Base-by-base conservation (phyloP, 345 rosid genomes). In the Salix dunnii region DNA sequence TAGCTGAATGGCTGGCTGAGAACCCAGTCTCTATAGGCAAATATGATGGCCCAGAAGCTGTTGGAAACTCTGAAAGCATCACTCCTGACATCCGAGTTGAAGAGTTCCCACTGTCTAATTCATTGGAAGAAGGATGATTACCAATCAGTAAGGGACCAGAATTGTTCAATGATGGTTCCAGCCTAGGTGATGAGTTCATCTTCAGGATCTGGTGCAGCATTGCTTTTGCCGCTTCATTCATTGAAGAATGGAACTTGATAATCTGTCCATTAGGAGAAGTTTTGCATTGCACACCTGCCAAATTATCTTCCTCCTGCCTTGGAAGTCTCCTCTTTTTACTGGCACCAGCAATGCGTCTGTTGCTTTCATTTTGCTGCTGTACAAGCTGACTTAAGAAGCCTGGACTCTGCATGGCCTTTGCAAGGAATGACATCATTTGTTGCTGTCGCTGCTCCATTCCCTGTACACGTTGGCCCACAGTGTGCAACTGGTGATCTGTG, bases 381-480 rank as follows among this genome's bases (percentile, higher is more conserved):
- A 96, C 93, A 88, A 96, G 90, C 78, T 96, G 99, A 60, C 92
- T 89, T 63, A 96, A 86, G 86, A 96, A 96, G 78, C 91, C 94
- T 53, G 98, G 99, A 79, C 91, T 93, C 85, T 92, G 97, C 55
- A 93, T 91, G 68, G 98, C 99, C 85, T 92, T 96, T 11, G 97
- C 98, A 70, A 96, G 88, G 85, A 96, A 96, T 23, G 98, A 89
- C 98, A 96, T 93, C 92, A 96, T 79, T 79, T 96, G 98, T 72
- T 96, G 99, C 80, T 93, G 99, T 53, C 98, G 88, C 82, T 91
- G 92, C 86, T 96, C 99, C 99, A 96, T 96, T 67, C 89, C 97
- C 69, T 92, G 98, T 70, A 96, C 91, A 40, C 91, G 94, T 83
- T 96, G 93, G 67, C 88, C 96, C 91, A 89, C 87, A 7, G 92